Conservation (phyloP, 2,329 filamentous ascomycete genomes). For the Cladosporium phlei region DNA sequence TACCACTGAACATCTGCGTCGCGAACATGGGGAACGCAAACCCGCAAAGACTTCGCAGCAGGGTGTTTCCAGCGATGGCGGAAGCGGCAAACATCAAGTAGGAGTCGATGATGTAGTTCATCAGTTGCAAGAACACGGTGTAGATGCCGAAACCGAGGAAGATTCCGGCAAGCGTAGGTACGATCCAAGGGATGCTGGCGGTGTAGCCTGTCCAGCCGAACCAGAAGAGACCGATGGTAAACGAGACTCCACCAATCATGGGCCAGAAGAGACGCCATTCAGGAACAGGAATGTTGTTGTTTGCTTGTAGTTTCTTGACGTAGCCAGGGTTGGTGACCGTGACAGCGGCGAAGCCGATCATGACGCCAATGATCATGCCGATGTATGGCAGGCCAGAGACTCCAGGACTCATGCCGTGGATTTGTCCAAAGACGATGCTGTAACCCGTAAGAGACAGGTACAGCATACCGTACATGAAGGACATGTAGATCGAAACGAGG, state of each 20-base stretch:
- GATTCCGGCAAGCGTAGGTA: conserved; percentile 40
- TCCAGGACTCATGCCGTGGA: conserved; percentile 67
- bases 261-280: conserved; percentile 45
- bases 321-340: conserved; percentile 30
- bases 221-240: conserved; percentile 36
- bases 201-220: conserved; percentile 42
- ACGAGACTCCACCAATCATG: conserved; percentile 46
- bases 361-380: conserved; percentile 54
- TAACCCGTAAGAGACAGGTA: conserved; percentile 86
- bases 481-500: conserved; percentile 40
- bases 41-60: conserved; percentile 28
- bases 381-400: conserved; percentile 76
- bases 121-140: conserved; percentile 36
- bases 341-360: conserved; percentile 26
- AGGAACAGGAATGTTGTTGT: conserved; percentile 38
- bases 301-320: conserved; percentile 29
- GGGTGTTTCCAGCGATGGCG: conserved; percentile 35
- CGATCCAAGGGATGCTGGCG: conserved; percentile 38
- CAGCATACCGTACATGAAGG: conserved; percentile 49
- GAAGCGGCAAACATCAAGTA: conserved; percentile 50
- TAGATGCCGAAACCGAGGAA: conserved; percentile 42
- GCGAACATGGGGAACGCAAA: conserved; percentile 48
- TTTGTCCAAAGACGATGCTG: conserved; percentile 67
- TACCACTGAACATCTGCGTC: conserved; percentile 49
- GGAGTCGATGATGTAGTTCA: conserved; percentile 47